Evolutionary conservation across 2,329 filamentous ascomycete species (phyloP).

Genomic region (Nakataea oryzae): DNA sequence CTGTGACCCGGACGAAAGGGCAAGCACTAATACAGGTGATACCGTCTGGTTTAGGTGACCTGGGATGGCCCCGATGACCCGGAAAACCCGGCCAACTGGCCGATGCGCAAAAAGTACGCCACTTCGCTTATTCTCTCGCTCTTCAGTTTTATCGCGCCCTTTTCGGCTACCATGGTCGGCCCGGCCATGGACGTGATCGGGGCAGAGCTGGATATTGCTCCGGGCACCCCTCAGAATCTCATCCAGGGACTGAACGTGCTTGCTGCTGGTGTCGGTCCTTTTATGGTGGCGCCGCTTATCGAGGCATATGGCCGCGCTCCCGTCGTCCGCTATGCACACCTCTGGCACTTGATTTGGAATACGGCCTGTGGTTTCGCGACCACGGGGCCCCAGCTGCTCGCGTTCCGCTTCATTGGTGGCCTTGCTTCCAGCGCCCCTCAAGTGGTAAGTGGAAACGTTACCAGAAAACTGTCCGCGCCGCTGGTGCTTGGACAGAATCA

Average conservation of each 20-base stretch:
- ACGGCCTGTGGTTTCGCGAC: conserved; percentile 47
- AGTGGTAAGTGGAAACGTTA: conserved; percentile 27
- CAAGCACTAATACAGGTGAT: neutral
- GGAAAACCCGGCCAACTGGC: conserved; percentile 4
- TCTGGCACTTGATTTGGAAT: conserved; percentile 41
- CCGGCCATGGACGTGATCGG: conserved; percentile 39
- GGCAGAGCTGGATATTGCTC: conserved; percentile 40
- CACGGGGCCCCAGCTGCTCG: conserved; percentile 31
- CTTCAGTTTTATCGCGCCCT: conserved; percentile 51
- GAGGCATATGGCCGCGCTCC: conserved; percentile 38
- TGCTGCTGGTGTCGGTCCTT: conserved; percentile 41
- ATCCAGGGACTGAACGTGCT: conserved; percentile 50
- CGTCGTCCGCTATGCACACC: conserved; percentile 32
- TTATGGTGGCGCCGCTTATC: conserved; percentile 38
- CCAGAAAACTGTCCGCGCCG: conserved; percentile 13
- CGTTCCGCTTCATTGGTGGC: conserved; percentile 38
- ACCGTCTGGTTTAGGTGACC: neutral
- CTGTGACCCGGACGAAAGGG: too few species aligned
- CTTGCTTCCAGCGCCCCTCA: conserved; percentile 33
- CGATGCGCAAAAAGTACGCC: conserved; percentile 28
- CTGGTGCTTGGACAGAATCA: too few species aligned
- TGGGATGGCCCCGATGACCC: conserved; percentile 5
- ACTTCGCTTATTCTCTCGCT: conserved; percentile 41
- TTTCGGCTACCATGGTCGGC: conserved; percentile 47
- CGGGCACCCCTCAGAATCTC: conserved; percentile 31